Percentiles rank a stretch among this genome's conserved stretches.
phyloP scores from a whole-genome alignment of 2,329 filamentous ascomycete genomes.

The Botrytis deweyae region DNA sequence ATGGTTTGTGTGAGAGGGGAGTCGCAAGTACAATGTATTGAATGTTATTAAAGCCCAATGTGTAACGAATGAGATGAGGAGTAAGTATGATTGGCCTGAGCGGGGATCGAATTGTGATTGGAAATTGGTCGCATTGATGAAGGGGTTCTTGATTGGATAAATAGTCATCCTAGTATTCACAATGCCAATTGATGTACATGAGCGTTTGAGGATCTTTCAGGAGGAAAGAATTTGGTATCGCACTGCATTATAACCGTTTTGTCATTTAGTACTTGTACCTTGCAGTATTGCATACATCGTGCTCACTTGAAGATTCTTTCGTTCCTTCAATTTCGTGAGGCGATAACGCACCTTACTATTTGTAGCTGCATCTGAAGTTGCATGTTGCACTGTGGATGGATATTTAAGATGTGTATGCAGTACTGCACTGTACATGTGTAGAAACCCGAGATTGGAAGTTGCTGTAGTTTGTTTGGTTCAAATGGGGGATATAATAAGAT shows the following conservation, averaged over 20 bases:
- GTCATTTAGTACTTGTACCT: slow-evolving; percentile 9
- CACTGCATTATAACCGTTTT: background rate
- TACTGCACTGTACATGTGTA: background rate
- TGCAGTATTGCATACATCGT: background rate
- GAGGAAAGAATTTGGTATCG: background rate
- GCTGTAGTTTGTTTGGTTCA: background rate
- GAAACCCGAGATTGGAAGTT: slow-evolving; percentile 2
- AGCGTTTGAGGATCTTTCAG: background rate
- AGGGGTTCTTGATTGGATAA: background rate
- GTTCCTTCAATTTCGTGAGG: background rate
- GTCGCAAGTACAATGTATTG: background rate
- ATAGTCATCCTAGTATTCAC: background rate
- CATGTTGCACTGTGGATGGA: background rate
- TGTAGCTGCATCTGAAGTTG: background rate
- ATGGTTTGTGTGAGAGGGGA: background rate
- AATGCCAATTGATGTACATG: background rate
- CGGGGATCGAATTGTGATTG: background rate
- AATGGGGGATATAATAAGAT: background rate
- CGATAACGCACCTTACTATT: background rate
- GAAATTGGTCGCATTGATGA: background rate
- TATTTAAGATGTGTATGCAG: background rate
- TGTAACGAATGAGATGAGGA: background rate
- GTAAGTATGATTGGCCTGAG: background rate
- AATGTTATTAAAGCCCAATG: background rate
- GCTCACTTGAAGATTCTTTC: background rate